Evolutionary conservation across 169 alveolate genomes (phyloP).

Genomic region (Amoebophrya sp.): DNA sequence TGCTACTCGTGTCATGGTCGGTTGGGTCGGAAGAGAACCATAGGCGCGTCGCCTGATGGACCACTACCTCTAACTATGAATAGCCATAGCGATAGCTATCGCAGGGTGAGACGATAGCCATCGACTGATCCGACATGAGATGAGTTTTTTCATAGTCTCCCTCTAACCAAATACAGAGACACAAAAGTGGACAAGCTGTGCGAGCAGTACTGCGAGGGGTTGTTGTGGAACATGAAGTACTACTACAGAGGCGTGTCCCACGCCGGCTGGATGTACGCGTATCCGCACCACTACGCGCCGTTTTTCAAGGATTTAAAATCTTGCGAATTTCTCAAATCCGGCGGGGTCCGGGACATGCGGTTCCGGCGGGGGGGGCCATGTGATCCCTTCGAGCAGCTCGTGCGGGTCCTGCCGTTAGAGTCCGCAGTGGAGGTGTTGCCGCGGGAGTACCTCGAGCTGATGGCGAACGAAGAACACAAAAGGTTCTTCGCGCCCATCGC

Average conservation of each 20-base stretch:
- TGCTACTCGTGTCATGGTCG: no score
- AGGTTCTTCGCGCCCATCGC: no score
- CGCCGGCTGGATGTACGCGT: slow-evolving; percentile 93
- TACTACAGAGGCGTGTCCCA: slow-evolving; percentile 30
- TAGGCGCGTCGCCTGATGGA: not conserved
- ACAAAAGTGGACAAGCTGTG: not conserved
- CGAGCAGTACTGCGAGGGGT: not conserved
- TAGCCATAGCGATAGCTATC: no score
- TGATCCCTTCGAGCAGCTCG: not conserved
- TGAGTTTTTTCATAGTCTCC: not conserved
- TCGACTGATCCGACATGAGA: no score
- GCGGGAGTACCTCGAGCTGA: not conserved
- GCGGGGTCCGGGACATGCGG: not conserved
- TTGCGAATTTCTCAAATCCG: not conserved
- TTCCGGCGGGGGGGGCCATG: not conserved
- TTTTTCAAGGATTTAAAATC: not conserved
- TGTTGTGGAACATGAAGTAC: slow-evolving; percentile 4
- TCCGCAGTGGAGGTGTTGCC: not conserved
- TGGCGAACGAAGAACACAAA: not conserved
- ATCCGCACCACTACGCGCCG: slow-evolving; percentile 41
- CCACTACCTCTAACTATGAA: no score
- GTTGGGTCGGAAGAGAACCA: no score
- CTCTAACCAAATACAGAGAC: not conserved
- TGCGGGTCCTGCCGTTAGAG: not conserved
- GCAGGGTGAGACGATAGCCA: not conserved